Conservation (phyloP, 176 grass and related monocot species). For the Stipa capillata region DNA sequence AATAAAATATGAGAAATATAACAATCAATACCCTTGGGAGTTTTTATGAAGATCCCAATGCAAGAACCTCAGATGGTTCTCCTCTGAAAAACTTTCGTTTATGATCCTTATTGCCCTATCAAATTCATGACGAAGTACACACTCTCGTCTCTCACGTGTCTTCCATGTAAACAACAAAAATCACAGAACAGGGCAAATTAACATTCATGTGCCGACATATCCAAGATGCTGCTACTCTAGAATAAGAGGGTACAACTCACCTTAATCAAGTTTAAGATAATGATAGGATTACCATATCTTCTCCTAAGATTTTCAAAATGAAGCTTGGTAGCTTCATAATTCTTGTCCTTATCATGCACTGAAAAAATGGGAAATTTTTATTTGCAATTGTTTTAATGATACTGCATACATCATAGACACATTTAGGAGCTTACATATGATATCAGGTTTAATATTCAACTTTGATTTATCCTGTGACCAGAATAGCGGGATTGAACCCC, state of each 20-base stretch:
- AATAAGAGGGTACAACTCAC: conserved; percentile 35
- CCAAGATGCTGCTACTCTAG: neutral
- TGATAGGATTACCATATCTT: conserved; percentile 88
- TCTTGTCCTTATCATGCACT: conserved; percentile 66
- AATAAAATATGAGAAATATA: conserved; percentile 9
- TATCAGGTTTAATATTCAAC: conserved; percentile 80
- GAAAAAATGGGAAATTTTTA: conserved; percentile 19
- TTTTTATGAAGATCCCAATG: conserved; percentile 96
- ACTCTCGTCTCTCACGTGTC: conserved; percentile 77
- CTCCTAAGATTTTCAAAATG: conserved; percentile 84
- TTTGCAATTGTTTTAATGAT: conserved; percentile 1
- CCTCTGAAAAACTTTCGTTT: conserved; percentile 48
- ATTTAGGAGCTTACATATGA: conserved; percentile 69
- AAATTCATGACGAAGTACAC: conserved; percentile 77
- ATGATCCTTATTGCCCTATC: conserved; percentile 59
- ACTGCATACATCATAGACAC: neutral
- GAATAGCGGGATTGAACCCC: conserved; percentile 91
- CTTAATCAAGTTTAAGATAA: conserved; percentile 98
- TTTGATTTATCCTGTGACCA: conserved; percentile 91
- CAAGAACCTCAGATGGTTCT: conserved; percentile 72
- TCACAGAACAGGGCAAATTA: neutral
- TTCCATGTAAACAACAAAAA: conserved; percentile 32
- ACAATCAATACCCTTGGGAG: conserved; percentile 55
- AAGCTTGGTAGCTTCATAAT: conserved; percentile 78
- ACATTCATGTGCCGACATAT: conserved; percentile 7